Evolutionary conservation across 192 early-diverging fungal species (phyloP), one percentile per base, ranked within the genome.

Genomic region (Chytriomyces hyalinus): DNA sequence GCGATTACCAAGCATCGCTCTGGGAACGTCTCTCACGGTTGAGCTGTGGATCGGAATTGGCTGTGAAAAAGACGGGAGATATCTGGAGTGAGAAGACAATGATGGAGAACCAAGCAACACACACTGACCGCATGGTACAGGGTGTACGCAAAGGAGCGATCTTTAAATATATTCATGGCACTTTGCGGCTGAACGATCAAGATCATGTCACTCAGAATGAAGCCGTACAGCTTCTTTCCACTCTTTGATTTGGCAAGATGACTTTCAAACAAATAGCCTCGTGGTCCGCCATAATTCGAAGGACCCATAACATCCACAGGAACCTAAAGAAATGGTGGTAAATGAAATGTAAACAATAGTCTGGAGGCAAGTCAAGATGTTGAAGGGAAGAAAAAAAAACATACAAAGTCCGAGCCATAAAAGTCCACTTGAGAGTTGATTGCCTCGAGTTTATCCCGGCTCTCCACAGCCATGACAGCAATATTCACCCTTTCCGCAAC

Each of bases 261-360:
- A 46, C 94, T 93, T 57, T 95, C 92, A 68, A 90, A 86, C 9
- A 94, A 79, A 65, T 92, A 90, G 65, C 86, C 81, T 49, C 94
- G 82, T 8, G 76, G 76, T 5, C 90, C 90, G 22, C 93, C 70
- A 17, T 76, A 77, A 43, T 86, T 79, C 47, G 92, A 91, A 45
- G 87, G 83, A 8, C 87, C 83, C 8, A 67, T 75, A 59, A 93
- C 69, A 77, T 92, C 85, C 5, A 94, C 59, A 10, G 26, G 46
- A 36, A 66, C 60, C 76, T 77, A 13, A 61, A 20, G 20, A 45
- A 46, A 67, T 8, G 79, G 3, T n/a, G 49, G 60, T 44, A 78
- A 47, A 22, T 5, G 20, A 28, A 51, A 63, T 44, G 53, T 36
- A 48, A 71, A 22, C 36, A 20, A 43, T 22, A 26, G 57, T 59